Evolutionary conservation across 2,329 filamentous ascomycete species (phyloP).

Genomic region (Blastomyces percursus): DNA sequence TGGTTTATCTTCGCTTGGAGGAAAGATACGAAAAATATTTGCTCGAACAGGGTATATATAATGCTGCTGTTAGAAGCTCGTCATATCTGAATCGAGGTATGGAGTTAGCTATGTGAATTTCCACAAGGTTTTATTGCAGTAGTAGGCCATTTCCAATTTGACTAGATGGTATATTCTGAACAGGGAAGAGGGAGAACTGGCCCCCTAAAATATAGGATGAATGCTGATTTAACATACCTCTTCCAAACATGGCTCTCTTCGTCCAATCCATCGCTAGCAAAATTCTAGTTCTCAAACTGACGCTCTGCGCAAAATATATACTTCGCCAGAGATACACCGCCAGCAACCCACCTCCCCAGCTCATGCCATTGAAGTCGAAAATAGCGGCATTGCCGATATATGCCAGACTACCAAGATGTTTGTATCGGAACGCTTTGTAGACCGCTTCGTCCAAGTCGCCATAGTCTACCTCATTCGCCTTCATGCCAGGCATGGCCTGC

Average conservation of each 20-base stretch:
- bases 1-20: neutral
- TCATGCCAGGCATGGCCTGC: constrained; percentile 61
- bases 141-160: neutral
- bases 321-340: constrained; percentile 95
- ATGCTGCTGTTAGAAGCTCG: constrained; percentile 37
- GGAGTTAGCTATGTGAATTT: constrained; percentile 1
- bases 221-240: constrained; percentile 50
- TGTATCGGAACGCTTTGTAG: constrained; percentile 92
- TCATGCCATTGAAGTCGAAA: constrained; percentile 78
- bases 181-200: neutral
- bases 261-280: constrained; percentile 96
- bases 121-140: neutral
- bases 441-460: constrained; percentile 85
- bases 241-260: constrained; percentile 89
- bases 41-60: neutral
- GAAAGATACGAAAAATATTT: neutral
- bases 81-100: constrained; percentile 35
- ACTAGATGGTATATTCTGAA: neutral
- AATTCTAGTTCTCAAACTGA: constrained; percentile 78
- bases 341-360: constrained; percentile 69
- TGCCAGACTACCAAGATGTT: constrained; percentile 78
- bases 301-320: constrained; percentile 95
- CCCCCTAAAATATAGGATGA: neutral
- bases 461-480: constrained; percentile 69
- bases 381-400: constrained; percentile 96